phyloP scores from a whole-genome alignment of 2,329 filamentous ascomycete genomes.

The Knoxdaviesia proteae region DNA sequence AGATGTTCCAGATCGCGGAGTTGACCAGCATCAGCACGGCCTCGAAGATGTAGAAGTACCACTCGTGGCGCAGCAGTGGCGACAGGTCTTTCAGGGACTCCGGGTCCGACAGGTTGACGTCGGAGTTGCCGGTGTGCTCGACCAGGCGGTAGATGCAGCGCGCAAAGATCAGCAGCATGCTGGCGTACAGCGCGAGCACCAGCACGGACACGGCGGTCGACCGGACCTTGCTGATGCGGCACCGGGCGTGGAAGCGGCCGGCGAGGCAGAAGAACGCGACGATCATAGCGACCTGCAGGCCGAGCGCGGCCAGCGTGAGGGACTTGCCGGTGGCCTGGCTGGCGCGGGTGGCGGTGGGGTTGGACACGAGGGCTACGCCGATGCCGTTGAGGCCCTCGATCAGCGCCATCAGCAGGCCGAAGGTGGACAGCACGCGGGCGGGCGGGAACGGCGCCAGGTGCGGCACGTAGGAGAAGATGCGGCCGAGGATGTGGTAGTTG shows the following conservation, averaged over 20 bases:
- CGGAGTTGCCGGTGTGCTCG: constrained; percentile 24
- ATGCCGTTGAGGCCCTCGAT: constrained; percentile 26
- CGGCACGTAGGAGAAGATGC: constrained; percentile 40
- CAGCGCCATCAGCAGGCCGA: constrained; percentile 21
- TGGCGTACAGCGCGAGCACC: constrained; percentile 17
- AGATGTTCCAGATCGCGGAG: constrained; percentile 19
- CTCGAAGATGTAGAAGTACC: constrained; percentile 26
- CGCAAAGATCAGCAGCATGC: constrained; percentile 15
- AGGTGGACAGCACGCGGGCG: constrained; percentile 21
- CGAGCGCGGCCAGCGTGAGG: constrained; percentile 20
- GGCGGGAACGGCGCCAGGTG: constrained; percentile 33
- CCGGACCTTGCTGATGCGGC: constrained; percentile 3
- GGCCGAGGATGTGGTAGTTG: constrained; percentile 43
- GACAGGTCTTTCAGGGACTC: neutral
- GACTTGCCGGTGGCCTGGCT: constrained; percentile 14
- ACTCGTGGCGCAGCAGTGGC: constrained; percentile 19
- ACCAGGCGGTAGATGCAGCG: constrained; percentile 33
- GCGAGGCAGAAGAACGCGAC: constrained; percentile 21
- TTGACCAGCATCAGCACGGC: constrained; percentile 20
- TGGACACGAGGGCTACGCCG: constrained; percentile 19
- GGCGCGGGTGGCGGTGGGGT: constrained; percentile 11
- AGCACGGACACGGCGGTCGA: neutral
- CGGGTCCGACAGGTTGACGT: constrained; percentile 4
- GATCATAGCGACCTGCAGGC: constrained; percentile 26
- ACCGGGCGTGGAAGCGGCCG: constrained; percentile 21